Evolutionary conservation across 305 asterid genomes (phyloP).

Genomic region (Fraxinus latifolia): DNA sequence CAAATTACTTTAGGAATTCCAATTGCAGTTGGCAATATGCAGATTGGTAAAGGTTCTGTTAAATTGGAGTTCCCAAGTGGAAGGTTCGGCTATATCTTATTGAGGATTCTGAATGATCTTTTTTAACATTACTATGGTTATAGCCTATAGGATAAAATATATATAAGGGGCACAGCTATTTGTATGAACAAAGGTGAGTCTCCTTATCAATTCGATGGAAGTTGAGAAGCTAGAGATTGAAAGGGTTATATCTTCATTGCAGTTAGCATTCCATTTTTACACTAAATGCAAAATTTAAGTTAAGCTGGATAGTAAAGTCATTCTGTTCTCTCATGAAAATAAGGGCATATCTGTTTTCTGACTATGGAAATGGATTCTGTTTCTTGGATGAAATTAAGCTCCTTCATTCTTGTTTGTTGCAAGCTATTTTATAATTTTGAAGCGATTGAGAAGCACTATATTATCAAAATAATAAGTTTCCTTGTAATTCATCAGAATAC

Average conservation of each 20-base stretch:
- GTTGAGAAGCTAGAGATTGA: not conserved
- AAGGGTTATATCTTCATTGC: not conserved
- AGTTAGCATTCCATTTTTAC: not conserved
- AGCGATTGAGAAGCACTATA: not conserved
- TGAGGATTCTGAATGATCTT: not conserved
- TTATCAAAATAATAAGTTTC: not conserved
- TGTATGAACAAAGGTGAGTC: not conserved
- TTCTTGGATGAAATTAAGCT: not conserved
- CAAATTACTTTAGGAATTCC: not conserved
- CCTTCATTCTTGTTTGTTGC: not conserved
- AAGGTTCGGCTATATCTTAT: not conserved
- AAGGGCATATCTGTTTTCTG: not conserved
- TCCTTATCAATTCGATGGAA: not conserved
- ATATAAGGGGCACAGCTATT: not conserved
- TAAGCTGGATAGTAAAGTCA: not conserved
- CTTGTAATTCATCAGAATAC: not conserved
- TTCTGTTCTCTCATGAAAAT: not conserved
- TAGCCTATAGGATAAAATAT: not conserved
- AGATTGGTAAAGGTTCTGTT: not conserved
- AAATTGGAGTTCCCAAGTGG: not conserved
- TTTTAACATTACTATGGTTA: not conserved
- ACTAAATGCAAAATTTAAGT: constrained; percentile 1
- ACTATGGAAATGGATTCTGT: not conserved
- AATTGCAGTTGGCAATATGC: not conserved
- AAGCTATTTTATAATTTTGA: not conserved